Conservation (phyloP, 768 basidiomycete species). For the Lactarius hengduanensis region DNA sequence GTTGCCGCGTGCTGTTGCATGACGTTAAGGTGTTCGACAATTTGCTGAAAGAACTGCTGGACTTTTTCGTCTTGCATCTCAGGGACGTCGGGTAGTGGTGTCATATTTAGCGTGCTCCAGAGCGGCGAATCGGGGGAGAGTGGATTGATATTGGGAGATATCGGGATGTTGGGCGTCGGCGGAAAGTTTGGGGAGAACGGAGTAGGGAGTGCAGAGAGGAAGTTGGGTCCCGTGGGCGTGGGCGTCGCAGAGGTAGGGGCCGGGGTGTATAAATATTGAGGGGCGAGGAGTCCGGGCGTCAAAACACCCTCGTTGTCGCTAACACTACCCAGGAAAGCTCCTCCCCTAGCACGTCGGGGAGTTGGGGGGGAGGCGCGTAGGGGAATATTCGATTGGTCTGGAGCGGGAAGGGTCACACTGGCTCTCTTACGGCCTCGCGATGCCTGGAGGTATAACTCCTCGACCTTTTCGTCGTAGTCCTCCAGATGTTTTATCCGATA, state of each 20-base stretch:
- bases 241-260: constrained; percentile 3
- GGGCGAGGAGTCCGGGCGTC: constrained; percentile 20
- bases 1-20: constrained; percentile 56
- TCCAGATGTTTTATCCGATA: constrained; percentile 77
- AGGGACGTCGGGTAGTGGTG: constrained; percentile 56
- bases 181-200: constrained; percentile 30
- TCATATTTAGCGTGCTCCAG: constrained; percentile 35
- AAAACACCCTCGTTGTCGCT: constrained; percentile 25
- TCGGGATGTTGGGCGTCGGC: constrained; percentile 11
- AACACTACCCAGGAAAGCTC: constrained; percentile 23
- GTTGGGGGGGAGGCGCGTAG: constrained; percentile 59
- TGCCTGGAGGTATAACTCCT: constrained; percentile 34
- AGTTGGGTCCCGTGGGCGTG: constrained; percentile 27
- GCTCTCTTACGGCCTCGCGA: constrained; percentile 39
- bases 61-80: constrained; percentile 72
- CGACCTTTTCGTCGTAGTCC: constrained; percentile 57
- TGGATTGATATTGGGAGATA: constrained; percentile 31
- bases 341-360: constrained; percentile 50
- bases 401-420: constrained; percentile 33
- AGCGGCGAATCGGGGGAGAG: constrained; percentile 38
- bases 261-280: constrained; percentile 26
- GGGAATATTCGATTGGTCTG: constrained; percentile 38
- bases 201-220: constrained; percentile 33
- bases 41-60: constrained; percentile 82
- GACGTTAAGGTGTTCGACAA: constrained; percentile 74